Percentiles rank a stretch among this genome's conserved stretches.
These are phyloP conservation scores for Oldenlandia corymbosa DNA, from an alignment of 257 asterid species.

Conservation along the genomic window DNA sequence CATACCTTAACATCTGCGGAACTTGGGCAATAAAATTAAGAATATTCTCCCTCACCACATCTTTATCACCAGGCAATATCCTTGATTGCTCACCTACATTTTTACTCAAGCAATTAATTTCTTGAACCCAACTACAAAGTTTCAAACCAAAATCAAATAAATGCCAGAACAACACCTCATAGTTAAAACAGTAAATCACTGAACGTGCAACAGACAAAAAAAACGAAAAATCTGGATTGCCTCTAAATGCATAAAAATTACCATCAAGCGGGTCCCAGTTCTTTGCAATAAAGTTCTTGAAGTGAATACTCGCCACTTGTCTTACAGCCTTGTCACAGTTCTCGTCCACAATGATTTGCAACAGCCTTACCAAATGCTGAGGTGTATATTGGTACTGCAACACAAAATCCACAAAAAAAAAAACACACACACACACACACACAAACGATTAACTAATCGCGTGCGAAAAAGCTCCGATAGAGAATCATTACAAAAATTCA, in stretches of 20 bases:
- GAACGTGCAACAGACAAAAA: neutral
- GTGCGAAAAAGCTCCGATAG: neutral
- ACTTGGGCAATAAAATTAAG: slow-evolving; percentile 70
- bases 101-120: slow-evolving; percentile 15
- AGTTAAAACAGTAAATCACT: neutral
- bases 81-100: slow-evolving; percentile 70
- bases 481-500: neutral
- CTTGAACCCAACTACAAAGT: neutral
- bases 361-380: slow-evolving; percentile 91
- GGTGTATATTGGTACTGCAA: slow-evolving; percentile 81
- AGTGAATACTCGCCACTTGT: slow-evolving; percentile 94
- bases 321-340: slow-evolving; percentile 76
- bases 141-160: neutral
- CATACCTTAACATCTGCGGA: slow-evolving; percentile 86
- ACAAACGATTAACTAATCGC: neutral
- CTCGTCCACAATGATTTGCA: slow-evolving; percentile 88
- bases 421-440: neutral
- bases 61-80: slow-evolving; percentile 79
- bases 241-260: slow-evolving; percentile 2
- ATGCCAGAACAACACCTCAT: neutral
- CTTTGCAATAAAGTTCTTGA: slow-evolving; percentile 80
- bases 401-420: neutral
- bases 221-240: neutral
- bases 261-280: slow-evolving; percentile 93
- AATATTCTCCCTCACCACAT: slow-evolving; percentile 81